Evolutionary conservation across 768 basidiomycete genomes (phyloP).

Genomic region (Amanita fuliginea): DNA sequence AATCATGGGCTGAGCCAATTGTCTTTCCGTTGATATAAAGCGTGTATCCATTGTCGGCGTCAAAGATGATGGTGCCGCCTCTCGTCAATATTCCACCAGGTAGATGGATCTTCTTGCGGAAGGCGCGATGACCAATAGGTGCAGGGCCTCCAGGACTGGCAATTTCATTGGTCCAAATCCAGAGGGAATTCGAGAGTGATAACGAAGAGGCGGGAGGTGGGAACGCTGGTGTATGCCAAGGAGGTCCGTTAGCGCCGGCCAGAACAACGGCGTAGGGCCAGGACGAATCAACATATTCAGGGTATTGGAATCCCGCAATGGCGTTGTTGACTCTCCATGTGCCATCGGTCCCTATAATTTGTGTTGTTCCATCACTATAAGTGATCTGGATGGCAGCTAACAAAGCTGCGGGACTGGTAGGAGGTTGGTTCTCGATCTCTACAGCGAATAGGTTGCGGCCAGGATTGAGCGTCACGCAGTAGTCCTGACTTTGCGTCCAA

Average conservation of each 20-base stretch:
- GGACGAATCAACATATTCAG: constrained; percentile 17
- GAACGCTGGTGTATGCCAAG: constrained; percentile 6
- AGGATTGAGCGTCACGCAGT: constrained; percentile 17
- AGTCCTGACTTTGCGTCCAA: constrained; percentile 14
- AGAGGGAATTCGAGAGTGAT: constrained; percentile 14
- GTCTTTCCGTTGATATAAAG: constrained; percentile 4
- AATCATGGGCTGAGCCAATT: not conserved
- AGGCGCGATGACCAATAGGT: constrained; percentile 6
- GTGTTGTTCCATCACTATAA: constrained; percentile 14
- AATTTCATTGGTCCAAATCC: constrained; percentile 24
- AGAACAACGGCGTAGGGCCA: constrained; percentile 19
- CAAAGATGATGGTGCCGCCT: constrained; percentile 1
- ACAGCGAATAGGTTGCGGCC: constrained; percentile 22
- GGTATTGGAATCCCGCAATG: constrained; percentile 19
- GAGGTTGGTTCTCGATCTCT: constrained; percentile 9
- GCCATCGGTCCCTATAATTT: constrained; percentile 19
- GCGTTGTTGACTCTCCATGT: constrained; percentile 17
- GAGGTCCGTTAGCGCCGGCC: constrained; percentile 9
- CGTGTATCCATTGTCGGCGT: constrained; percentile 1
- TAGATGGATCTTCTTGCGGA: not conserved
- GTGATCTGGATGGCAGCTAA: constrained; percentile 16
- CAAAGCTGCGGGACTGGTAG: constrained; percentile 16
- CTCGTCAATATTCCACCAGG: not conserved
- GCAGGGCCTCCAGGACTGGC: not conserved
- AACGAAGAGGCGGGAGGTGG: constrained; percentile 13